Evolutionary conservation across 768 basidiomycete genomes (phyloP), one percentile per base, ranked within the genome.

Genomic region (Lactarius tabidus): DNA sequence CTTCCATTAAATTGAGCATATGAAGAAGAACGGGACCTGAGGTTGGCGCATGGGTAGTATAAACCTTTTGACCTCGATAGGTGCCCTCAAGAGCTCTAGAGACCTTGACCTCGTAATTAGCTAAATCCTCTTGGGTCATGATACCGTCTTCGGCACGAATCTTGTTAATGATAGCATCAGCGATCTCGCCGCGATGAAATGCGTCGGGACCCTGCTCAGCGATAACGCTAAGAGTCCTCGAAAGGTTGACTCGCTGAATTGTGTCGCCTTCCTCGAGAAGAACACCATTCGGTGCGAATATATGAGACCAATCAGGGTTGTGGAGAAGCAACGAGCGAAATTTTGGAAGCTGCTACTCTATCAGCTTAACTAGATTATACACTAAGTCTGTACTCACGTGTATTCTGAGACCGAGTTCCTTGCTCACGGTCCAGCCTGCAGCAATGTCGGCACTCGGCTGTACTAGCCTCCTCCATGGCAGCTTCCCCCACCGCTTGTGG

Each of bases 121-220:
- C 79, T 12, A 96, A 75, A 78, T 98, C 96, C 53, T 82, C 79
- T 63, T 85, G 79, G 6, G 88, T 84, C 71, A 98, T 75, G 62
- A 97, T 86, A 2, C 96, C 96, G 10, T 93, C 94, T 36, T 86
- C 85, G 43, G 77, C 75, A 33, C 77, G 79, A 63, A 92, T 81
- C 72, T 93, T 93, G 68, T 79, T 79, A 28, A 98, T 77, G 55
- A 95, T 79, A 35, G 88, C 82, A 67, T 93, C 84, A 18, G 94
- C 93, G 69, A 98, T 90, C 29, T 85, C 79, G 12, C 95, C 95
- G 84, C 91, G 81, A 75, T 98, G 98, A 75, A 98, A 93, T 1
- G 85, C 92, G 60, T 84, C 83, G 1, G 92, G 77, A 0, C 96
- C 97, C 57, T 89, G 79, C 60, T 80, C 75, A 36, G 94, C 92